Evolutionary conservation across 768 basidiomycete genomes (phyloP).

Genomic region (Mycena leptocephala): DNA sequence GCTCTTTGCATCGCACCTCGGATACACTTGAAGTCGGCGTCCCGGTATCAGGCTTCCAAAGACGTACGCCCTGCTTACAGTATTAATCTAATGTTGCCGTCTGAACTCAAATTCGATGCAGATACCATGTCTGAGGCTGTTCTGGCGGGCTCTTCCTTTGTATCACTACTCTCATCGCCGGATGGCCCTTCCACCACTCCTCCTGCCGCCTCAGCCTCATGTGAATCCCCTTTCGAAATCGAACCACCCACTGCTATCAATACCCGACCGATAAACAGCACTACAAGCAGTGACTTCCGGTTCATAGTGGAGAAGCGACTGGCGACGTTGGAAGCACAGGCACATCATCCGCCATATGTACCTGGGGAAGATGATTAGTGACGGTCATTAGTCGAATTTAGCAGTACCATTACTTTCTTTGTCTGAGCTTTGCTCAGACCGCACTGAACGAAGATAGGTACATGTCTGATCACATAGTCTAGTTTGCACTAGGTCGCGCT

Average conservation of each 20-base stretch:
- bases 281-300: neutral
- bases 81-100: no score
- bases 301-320: constrained; percentile 18
- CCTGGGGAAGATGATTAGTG: no score
- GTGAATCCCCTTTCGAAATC: neutral
- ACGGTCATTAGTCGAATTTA: neutral
- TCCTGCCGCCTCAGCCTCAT: neutral
- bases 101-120: no score
- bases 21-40: neutral
- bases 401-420: no score
- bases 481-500: no score
- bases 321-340: constrained; percentile 21
- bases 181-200: neutral
- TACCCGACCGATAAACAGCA: neutral
- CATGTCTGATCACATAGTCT: no score
- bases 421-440: no score
- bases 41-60: neutral
- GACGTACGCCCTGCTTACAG: neutral
- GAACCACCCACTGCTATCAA: neutral
- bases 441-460: no score
- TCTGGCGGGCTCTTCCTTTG: neutral
- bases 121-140: no score
- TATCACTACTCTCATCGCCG: neutral
- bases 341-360: constrained; percentile 19
- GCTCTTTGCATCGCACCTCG: no score